Conservation (phyloP, 345 rosid genomes). For the Salix caprea region DNA sequence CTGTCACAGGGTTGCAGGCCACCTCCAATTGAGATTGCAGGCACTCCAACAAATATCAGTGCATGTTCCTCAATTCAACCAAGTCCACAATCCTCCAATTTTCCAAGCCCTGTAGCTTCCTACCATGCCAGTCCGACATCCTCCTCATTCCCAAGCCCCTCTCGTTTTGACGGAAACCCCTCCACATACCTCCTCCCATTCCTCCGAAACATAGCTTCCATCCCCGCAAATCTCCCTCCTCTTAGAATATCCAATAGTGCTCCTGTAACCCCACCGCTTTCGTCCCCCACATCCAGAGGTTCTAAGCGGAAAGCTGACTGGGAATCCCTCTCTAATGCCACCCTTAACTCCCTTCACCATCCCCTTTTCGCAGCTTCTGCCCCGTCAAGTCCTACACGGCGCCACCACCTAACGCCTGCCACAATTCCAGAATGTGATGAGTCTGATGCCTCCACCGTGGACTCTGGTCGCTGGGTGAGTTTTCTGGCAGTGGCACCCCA, state of each 20-base stretch:
- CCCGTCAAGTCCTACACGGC: slow-evolving; percentile 26
- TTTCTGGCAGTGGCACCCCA: slow-evolving; percentile 21
- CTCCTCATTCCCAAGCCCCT: slow-evolving; percentile 31
- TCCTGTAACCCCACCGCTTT: slow-evolving; percentile 35
- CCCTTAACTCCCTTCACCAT: slow-evolving; percentile 26
- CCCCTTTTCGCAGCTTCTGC: slow-evolving; percentile 23
- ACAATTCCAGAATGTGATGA: slow-evolving; percentile 33
- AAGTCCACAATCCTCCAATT: slow-evolving; percentile 34
- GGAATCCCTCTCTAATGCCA: slow-evolving; percentile 54
- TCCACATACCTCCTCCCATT: slow-evolving; percentile 29
- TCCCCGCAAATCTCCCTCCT: slow-evolving; percentile 30
- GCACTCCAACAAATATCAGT: slow-evolving; percentile 26
- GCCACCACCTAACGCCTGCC: slow-evolving; percentile 17
- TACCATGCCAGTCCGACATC: slow-evolving; percentile 35
- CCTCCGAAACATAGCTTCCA: slow-evolving; percentile 33
- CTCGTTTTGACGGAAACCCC: slow-evolving; percentile 25
- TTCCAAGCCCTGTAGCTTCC: slow-evolving; percentile 30
- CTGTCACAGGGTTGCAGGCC: slow-evolving; percentile 28
- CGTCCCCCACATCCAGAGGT: slow-evolving; percentile 25
- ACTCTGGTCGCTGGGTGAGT: slow-evolving; percentile 30
- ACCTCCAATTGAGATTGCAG: slow-evolving; percentile 18
- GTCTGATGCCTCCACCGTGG: slow-evolving; percentile 32
- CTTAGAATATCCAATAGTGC: slow-evolving; percentile 35
- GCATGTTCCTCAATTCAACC: slow-evolving; percentile 31
- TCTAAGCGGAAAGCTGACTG: slow-evolving; percentile 47